Percentiles rank a stretch among this genome's conserved stretches.
Conservation (phyloP, 1,284 basidiomycete species). For the Thecaphora frezii region DNA sequence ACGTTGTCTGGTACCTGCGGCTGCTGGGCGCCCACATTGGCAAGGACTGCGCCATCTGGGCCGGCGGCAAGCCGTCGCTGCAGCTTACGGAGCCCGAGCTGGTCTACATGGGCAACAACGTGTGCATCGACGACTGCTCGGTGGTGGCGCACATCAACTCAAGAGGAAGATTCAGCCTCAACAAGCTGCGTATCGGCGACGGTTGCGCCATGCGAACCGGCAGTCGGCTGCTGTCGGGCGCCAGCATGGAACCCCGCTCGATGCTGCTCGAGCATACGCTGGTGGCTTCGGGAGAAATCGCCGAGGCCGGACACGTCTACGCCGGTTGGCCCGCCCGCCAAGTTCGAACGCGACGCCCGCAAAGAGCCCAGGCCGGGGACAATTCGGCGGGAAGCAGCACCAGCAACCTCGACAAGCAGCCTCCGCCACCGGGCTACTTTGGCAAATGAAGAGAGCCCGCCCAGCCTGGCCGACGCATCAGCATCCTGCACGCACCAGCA, state of each 20-base stretch:
- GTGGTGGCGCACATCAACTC: conserved; percentile 59
- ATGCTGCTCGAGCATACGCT: conserved; percentile 59
- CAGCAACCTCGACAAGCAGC: conserved; percentile 27
- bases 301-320: conserved; percentile 56
- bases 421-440: conserved; percentile 33
- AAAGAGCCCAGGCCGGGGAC: conserved; percentile 21
- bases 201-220: conserved; percentile 56
- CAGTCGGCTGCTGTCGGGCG: conserved; percentile 54
- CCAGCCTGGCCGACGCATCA: background rate
- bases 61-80: conserved; percentile 56
- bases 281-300: conserved; percentile 58
- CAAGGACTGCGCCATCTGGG: conserved; percentile 55
- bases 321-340: conserved; percentile 57
- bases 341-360: conserved; percentile 38
- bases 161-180: conserved; percentile 56
- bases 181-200: conserved; percentile 57
- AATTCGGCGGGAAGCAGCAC: conserved; percentile 33
- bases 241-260: conserved; percentile 55
- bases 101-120: conserved; percentile 56
- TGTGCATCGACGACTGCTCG: conserved; percentile 56
- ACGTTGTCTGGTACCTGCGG: conserved; percentile 56
- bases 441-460: conserved; percentile 11
- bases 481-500: background rate
- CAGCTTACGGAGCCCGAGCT: conserved; percentile 58
- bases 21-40: conserved; percentile 54